Evolutionary conservation across 345 rosid species (phyloP).

Genomic region (Arabidopsis suecica): DNA sequence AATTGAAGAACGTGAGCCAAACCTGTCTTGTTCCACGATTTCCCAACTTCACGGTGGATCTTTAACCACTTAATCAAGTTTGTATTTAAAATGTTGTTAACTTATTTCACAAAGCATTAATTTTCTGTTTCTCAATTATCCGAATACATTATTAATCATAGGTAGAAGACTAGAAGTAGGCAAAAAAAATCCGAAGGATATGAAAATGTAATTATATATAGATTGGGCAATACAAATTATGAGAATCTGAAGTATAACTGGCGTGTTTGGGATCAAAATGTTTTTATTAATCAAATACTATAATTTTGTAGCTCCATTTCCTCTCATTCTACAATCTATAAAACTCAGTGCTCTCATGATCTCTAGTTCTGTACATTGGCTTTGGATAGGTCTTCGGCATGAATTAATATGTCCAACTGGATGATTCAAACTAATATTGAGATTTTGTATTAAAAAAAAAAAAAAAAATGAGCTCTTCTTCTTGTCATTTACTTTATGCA

Average conservation of each 20-base stretch:
- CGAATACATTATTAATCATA: slow-evolving; percentile 7
- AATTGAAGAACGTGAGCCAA: slow-evolving; percentile 46
- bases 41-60: slow-evolving; percentile 41
- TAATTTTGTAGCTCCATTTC: too few relatives aligned
- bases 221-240: too few relatives aligned
- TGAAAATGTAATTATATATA: slow-evolving; percentile 22
- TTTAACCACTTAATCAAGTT: slow-evolving; percentile 31
- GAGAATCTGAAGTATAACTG: slow-evolving; percentile 7
- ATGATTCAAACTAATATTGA: neutral
- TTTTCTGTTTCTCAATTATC: neutral
- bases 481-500: neutral
- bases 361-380: neutral
- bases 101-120: neutral
- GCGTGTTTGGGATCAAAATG: slow-evolving; percentile 15
- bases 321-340: too few relatives aligned
- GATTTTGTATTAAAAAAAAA: neutral
- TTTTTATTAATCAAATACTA: neutral
- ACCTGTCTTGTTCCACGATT: slow-evolving; percentile 39
- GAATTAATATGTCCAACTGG: too few relatives aligned
- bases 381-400: too few relatives aligned
- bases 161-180: neutral
- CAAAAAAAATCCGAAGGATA: neutral
- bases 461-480: neutral
- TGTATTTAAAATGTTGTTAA: neutral
- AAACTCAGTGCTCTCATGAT: neutral